Conservation (phyloP, 441 rosid species). For the Mallotus repandus region DNA sequence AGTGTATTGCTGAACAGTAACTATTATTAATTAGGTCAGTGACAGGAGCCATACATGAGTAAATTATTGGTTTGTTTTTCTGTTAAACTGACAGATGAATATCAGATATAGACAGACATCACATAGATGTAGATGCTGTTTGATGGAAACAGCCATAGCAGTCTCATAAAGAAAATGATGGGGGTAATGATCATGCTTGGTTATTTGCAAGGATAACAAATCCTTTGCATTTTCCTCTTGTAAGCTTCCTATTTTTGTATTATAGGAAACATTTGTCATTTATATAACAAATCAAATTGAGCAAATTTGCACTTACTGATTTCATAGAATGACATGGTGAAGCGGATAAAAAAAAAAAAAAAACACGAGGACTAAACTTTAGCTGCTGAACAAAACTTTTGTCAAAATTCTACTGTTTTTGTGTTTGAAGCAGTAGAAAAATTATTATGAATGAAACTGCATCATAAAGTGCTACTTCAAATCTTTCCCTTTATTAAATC, state of each 20-base stretch:
- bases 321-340: too few species aligned
- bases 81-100: neutral
- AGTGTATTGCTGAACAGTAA: neutral
- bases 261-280: neutral
- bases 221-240: neutral
- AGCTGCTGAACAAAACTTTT: too few species aligned
- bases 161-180: slow-evolving; percentile 3
- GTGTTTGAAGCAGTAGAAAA: too few species aligned
- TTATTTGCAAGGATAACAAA: neutral
- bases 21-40: neutral
- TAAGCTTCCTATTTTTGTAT: neutral
- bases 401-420: too few species aligned
- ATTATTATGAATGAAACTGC: too few species aligned
- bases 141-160: neutral
- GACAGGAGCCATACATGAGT: neutral
- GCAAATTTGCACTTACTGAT: too few species aligned
- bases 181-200: neutral
- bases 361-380: too few species aligned
- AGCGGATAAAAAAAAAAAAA: too few species aligned
- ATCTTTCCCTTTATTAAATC: too few species aligned
- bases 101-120: neutral
- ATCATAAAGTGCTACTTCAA: too few species aligned
- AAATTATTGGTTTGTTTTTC: neutral
- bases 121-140: neutral
- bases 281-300: too few species aligned